Evolutionary conservation across 2,329 filamentous ascomycete genomes (phyloP), one percentile per base, ranked within the genome.

Genomic region (Paraphoma sp.): DNA sequence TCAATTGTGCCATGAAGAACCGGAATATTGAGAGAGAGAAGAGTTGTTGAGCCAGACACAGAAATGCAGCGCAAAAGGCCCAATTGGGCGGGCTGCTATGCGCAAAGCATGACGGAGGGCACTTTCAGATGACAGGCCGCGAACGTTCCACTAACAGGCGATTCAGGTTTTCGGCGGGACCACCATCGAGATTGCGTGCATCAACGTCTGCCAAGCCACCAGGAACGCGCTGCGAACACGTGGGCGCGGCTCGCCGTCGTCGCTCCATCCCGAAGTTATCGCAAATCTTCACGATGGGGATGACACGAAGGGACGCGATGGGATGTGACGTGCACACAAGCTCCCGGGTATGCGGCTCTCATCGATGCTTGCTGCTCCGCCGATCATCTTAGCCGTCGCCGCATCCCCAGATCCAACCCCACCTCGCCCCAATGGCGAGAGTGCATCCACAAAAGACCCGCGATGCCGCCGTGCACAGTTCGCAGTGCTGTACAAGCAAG

Each of bases 101-200:
- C 55, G 61, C 48, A 65, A 64, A 65, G 55, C 65, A 75, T 71
- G 71, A 70, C 68, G 70, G 44, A 58, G 53, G 48, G 49, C 43
- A 57, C 54, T 53, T 57, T 56, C 54, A 52, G 47, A 51, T 56
- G 45, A n/a, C 44, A 41, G 43, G 48, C 53, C 44, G 59, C 48
- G 36, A 51, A 54, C 57, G 56, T 65, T 55, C 63, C 60, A 54
- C 64, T 45, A 45, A 14, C 48, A 49, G 54, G 49, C 45, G 54
- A 64, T 60, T 65, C 64, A 61, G 58, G 60, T 69, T 69, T 66
- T 52, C 31, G 49, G 56, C 50, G 56, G 54, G 48, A 53, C 52
- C 45, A 43, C 59, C 46, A 59, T 62, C 61, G 52, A 41, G n/a
- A 16, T 54, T 14, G 56, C 52, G 47, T 49, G 53, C 58, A 57